These are phyloP conservation scores for Stereocaulon alpinum DNA, from an alignment of 495 filamentous ascomycete species.

Conservation along the genomic window DNA sequence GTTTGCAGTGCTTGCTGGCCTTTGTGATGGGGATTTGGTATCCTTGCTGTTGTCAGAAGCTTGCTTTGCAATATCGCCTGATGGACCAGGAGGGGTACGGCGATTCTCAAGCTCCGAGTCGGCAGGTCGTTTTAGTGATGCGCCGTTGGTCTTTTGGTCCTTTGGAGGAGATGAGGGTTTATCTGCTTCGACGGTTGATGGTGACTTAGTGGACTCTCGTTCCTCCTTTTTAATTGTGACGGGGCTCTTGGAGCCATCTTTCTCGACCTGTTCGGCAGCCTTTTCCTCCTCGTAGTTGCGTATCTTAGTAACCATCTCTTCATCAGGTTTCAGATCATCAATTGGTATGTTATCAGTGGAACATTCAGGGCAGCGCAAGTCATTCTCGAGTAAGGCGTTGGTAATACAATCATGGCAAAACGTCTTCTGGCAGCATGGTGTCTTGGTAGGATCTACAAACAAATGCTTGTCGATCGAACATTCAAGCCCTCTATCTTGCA, in stretches of 20 bases:
- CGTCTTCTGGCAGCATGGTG: conserved; percentile 91
- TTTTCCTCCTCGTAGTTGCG: conserved; percentile 57
- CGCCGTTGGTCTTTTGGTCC: not conserved
- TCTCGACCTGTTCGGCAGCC: conserved; percentile 47
- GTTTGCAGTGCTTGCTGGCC: conserved; percentile 1
- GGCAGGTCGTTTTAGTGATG: conserved; percentile 46
- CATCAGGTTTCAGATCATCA: conserved; percentile 78
- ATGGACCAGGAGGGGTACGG: conserved; percentile 46
- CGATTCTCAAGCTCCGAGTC: conserved; percentile 59
- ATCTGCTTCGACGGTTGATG: conserved; percentile 4
- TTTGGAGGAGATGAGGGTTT: conserved; percentile 15
- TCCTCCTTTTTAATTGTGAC: conserved; percentile 33
- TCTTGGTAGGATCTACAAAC: conserved; percentile 96
- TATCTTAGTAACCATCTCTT: conserved; percentile 41
- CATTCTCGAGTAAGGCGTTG: conserved; percentile 92
- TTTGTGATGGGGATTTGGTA: conserved; percentile 18
- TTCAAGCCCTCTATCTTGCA: conserved; percentile 78
- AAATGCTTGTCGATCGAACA: conserved; percentile 93
- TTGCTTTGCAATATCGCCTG: conserved; percentile 17
- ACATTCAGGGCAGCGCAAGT: conserved; percentile 90
- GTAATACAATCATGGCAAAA: conserved; percentile 99
- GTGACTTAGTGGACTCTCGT: conserved; percentile 22
- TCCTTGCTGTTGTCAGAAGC: conserved; percentile 24
- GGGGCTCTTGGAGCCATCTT: conserved; percentile 51
- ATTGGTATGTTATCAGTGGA: conserved; percentile 80